Evolutionary conservation across 805 yeast species (phyloP), one percentile per base, ranked within the genome.

Genomic region (Zygoascus flipseniorum): DNA sequence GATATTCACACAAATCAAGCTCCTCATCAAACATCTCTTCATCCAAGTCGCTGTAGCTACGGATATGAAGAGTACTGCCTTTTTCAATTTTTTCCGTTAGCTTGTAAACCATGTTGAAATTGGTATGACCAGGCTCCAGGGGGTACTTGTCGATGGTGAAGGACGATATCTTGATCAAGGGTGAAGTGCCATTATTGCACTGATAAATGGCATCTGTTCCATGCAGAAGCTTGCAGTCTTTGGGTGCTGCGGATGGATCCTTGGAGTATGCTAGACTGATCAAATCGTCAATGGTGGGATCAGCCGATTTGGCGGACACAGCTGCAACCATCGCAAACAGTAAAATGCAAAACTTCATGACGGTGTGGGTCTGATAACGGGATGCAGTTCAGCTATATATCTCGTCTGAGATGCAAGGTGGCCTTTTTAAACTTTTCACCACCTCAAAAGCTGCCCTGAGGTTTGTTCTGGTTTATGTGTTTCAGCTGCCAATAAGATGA

Each of bases 121-220:
- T 54, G 43, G 60, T 54, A 32, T 60, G 53, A 16, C 69, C 71
- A 1, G 66, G 65, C 18, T 32, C 50, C 43, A 67, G 16, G 0
- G 71, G 70, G 39, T 60, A 61, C 19, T 65, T 64, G 13, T 60
- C 52, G 13, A 65, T 57, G 3, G 50, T 31, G 26, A 67, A 52
- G 23, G 54, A 53, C 31, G 51, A 41, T 8, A 67, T 44, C 48
- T 63, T 54, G 51, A 67, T 37, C 5, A 56, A 14, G 1, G 67
- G 66, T 5, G 59, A 48, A 31, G 60, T 62, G 32, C 64, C 65
- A 39, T 54, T 42, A 28, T 50, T 46, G 31, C 60, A 58, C 13
- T 43, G 26, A 31, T 54, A 37, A 11, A 55, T 42, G 18, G 48
- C 52, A 9, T 56, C 47, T 5, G 49, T 54, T 8, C 59, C 59